phyloP scores from a whole-genome alignment of 1,284 basidiomycete species.

The Trichosporon ovoides region DNA sequence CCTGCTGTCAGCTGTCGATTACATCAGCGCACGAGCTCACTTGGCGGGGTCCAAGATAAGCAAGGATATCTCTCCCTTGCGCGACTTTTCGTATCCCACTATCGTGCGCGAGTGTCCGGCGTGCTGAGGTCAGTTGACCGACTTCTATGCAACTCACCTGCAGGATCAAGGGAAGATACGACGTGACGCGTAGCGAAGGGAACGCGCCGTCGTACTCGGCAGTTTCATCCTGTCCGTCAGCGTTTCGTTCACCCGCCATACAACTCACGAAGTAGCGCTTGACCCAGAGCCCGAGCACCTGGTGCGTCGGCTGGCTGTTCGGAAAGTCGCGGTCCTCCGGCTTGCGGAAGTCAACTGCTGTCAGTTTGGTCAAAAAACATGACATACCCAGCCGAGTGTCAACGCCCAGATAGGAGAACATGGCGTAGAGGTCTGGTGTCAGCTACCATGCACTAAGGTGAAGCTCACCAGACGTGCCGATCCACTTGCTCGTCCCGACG shows the following conservation, averaged over 20 bases:
- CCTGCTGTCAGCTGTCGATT: constrained; percentile 20
- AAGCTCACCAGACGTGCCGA: constrained; percentile 68
- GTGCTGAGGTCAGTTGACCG: constrained; percentile 54
- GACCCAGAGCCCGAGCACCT: constrained; percentile 37
- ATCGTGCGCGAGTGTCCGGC: constrained; percentile 77
- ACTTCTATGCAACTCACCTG: constrained; percentile 36
- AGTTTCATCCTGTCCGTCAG: constrained; percentile 10
- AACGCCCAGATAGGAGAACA: constrained; percentile 55
- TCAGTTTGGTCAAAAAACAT: neutral
- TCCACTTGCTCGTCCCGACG: constrained; percentile 64
- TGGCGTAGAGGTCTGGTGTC: constrained; percentile 52
- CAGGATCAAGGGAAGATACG: constrained; percentile 70
- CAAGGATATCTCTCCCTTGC: constrained; percentile 58
- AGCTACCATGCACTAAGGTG: constrained; percentile 1
- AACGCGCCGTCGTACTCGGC: neutral
- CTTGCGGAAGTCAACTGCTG: constrained; percentile 44
- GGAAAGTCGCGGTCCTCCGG: constrained; percentile 14
- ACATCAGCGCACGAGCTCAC: constrained; percentile 51
- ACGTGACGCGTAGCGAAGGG: constrained; percentile 53
- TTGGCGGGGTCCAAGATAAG: constrained; percentile 71
- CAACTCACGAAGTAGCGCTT: constrained; percentile 42
- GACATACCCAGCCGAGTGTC: constrained; percentile 52
- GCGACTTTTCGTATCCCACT: constrained; percentile 68
- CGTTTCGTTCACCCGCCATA: too few species aligned
- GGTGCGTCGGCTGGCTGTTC: constrained; percentile 23